These are phyloP conservation scores for Plasmodium vinckei DNA, from an alignment of 169 alveolate species.

Conservation along the genomic window DNA sequence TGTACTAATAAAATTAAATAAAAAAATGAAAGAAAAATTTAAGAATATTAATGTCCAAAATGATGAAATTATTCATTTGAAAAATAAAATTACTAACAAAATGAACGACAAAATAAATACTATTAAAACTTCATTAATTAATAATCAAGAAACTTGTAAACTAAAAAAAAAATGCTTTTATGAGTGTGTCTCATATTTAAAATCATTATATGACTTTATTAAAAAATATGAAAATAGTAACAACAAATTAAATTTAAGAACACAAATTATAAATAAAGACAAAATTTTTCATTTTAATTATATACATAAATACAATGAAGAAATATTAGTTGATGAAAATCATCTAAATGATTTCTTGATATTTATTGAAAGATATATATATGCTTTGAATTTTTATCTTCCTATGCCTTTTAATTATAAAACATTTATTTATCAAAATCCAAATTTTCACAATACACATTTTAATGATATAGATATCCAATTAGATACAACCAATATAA, in stretches of 20 bases:
- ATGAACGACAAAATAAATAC: conserved; percentile 56
- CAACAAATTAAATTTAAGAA: conserved; percentile 61
- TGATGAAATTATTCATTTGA: conserved; percentile 58
- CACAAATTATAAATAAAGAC: conserved; percentile 71
- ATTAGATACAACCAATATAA: neutral
- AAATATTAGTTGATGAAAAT: conserved; percentile 60
- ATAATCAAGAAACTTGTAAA: conserved; percentile 61
- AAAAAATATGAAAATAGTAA: conserved; percentile 64
- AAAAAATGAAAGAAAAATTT: conserved; percentile 75
- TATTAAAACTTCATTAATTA: conserved; percentile 49
- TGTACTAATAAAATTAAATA: conserved; percentile 42
- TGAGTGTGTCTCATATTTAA: conserved; percentile 58
- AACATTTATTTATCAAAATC: conserved; percentile 31
- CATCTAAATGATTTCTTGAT: conserved; percentile 67
- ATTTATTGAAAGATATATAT: conserved; percentile 70
- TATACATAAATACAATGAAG: conserved; percentile 69
- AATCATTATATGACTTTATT: conserved; percentile 58
- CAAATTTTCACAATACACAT: conserved; percentile 8
- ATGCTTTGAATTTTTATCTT: conserved; percentile 61
- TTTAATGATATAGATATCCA: neutral
- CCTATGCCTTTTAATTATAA: conserved; percentile 71
- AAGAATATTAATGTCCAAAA: conserved; percentile 30
- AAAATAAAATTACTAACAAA: conserved; percentile 40
- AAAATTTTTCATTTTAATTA: conserved; percentile 58
- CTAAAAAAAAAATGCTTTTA: conserved; percentile 69